Conservation (phyloP, 2,329 filamentous ascomycete species). For the Myriosclerotinia scirpicola region DNA sequence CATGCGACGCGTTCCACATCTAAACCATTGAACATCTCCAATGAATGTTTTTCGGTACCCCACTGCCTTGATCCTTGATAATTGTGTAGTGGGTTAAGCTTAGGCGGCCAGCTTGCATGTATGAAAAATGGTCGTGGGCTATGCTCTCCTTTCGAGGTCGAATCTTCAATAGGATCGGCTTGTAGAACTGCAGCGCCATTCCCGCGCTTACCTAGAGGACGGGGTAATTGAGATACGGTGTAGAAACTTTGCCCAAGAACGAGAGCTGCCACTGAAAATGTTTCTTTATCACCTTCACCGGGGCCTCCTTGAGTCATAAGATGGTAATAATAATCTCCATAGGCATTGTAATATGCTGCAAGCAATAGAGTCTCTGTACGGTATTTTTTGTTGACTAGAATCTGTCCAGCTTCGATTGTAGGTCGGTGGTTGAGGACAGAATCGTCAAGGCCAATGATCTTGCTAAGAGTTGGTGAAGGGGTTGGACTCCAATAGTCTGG, state of each 20-base stretch:
- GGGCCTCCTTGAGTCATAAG: constrained; percentile 45
- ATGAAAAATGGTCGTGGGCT: constrained; percentile 27
- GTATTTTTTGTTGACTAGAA: constrained; percentile 47
- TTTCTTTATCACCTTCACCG: constrained; percentile 53
- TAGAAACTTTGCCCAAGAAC: constrained; percentile 45
- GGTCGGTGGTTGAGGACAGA: constrained; percentile 39
- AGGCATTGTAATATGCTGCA: constrained; percentile 51
- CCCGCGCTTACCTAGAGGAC: constrained; percentile 17
- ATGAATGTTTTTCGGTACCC: constrained; percentile 23
- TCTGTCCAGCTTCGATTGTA: constrained; percentile 41
- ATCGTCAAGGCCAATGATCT: constrained; percentile 12
- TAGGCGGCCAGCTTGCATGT: constrained; percentile 30
- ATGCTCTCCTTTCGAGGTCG: background rate
- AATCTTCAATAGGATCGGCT: constrained; percentile 24
- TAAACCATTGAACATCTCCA: constrained; percentile 21
- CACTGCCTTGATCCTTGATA: constrained; percentile 25
- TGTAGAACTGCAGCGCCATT: constrained; percentile 29
- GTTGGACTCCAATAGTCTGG: constrained; percentile 49
- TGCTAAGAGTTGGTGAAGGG: constrained; percentile 37
- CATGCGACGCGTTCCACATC: constrained; percentile 31
- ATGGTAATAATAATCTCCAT: constrained; percentile 38
- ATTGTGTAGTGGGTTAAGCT: constrained; percentile 30
- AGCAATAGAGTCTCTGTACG: constrained; percentile 47
- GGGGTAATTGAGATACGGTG: constrained; percentile 25
- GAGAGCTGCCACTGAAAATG: constrained; percentile 48